Percentiles rank a stretch among this genome's conserved stretches.
Evolutionary conservation across 176 grass and related monocot genomes (phyloP).

Genomic region (Zizania latifolia): DNA sequence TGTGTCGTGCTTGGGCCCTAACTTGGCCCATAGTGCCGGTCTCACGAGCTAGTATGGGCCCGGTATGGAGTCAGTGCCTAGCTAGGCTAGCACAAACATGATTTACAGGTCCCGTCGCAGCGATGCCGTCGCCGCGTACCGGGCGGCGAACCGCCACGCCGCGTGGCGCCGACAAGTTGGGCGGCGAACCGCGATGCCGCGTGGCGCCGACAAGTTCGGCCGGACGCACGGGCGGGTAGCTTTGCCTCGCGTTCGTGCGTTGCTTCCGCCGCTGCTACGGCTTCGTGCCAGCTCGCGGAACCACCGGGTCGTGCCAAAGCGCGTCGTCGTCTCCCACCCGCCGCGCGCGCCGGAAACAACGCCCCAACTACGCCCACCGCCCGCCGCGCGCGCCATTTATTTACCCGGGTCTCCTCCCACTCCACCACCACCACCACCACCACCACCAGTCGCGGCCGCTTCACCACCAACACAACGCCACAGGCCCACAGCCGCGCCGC

Average conservation of each 20-base stretch:
- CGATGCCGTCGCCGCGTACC: too few relatives aligned
- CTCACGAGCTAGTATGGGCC: too few relatives aligned
- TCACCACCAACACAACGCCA: background rate
- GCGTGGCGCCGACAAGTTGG: too few relatives aligned
- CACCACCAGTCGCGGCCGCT: background rate
- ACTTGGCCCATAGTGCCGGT: too few relatives aligned
- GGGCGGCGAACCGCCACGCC: too few relatives aligned
- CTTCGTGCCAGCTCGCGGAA: background rate
- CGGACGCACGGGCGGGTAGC: too few relatives aligned
- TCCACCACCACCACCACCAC: background rate
- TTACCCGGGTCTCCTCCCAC: background rate
- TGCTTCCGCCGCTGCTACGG: background rate
- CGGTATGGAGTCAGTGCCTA: too few relatives aligned
- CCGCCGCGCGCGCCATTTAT: constrained; percentile 18
- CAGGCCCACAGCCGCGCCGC: background rate
- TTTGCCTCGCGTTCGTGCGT: background rate
- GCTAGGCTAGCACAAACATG: too few relatives aligned
- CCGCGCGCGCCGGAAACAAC: constrained; percentile 29
- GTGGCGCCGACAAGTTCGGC: background rate
- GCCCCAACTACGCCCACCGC: constrained; percentile 19
- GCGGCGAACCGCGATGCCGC: background rate
- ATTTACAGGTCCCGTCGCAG: too few relatives aligned
- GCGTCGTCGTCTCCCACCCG: background rate
- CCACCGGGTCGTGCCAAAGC: background rate
- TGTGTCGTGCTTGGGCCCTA: too few relatives aligned